Percentiles rank a stretch among this genome's conserved stretches.
These are phyloP conservation scores for Paragyromitra xinjiangensis DNA, from an alignment of 495 filamentous ascomycete species.

Conservation along the genomic window DNA sequence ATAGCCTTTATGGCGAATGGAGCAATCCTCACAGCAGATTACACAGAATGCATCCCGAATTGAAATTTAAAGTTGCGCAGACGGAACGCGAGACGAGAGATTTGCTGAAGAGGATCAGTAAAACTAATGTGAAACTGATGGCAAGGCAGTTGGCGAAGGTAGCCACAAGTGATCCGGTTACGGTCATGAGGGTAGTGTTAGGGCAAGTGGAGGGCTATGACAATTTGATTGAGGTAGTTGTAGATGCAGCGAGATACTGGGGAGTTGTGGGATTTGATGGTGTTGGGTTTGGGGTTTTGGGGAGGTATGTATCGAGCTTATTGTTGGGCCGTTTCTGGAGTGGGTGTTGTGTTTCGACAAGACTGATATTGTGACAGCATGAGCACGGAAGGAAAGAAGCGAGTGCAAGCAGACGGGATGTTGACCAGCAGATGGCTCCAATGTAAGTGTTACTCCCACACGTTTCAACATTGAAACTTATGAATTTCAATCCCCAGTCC, in stretches of 20 bases:
- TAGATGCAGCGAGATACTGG: constrained; percentile 92
- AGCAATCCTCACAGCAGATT: constrained; percentile 78
- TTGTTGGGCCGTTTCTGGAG: neutral
- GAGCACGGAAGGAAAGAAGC: constrained; percentile 70
- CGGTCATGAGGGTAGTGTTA: constrained; percentile 87
- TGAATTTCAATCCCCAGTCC: constrained; percentile 25
- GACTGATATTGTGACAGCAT: constrained; percentile 57
- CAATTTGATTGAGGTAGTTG: constrained; percentile 90
- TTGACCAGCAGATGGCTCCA: constrained; percentile 86
- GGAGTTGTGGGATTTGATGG: constrained; percentile 89
- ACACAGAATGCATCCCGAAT: constrained; percentile 65
- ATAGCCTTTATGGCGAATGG: constrained; percentile 93
- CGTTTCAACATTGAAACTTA: constrained; percentile 29
- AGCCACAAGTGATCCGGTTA: constrained; percentile 83
- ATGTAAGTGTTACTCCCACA: constrained; percentile 53
- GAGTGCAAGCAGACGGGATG: constrained; percentile 83
- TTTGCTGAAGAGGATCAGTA: constrained; percentile 83
- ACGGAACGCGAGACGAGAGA: constrained; percentile 79
- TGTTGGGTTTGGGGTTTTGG: constrained; percentile 64
- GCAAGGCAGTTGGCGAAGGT: constrained; percentile 86
- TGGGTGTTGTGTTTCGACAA: constrained; percentile 78
- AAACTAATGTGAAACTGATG: constrained; percentile 83
- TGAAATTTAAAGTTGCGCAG: constrained; percentile 78
- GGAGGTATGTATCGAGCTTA: constrained; percentile 65
- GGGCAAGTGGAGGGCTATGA: constrained; percentile 88